Evolutionary conservation across 495 filamentous ascomycete species (phyloP).

Genomic region (Elasticomyces elasticus): DNA sequence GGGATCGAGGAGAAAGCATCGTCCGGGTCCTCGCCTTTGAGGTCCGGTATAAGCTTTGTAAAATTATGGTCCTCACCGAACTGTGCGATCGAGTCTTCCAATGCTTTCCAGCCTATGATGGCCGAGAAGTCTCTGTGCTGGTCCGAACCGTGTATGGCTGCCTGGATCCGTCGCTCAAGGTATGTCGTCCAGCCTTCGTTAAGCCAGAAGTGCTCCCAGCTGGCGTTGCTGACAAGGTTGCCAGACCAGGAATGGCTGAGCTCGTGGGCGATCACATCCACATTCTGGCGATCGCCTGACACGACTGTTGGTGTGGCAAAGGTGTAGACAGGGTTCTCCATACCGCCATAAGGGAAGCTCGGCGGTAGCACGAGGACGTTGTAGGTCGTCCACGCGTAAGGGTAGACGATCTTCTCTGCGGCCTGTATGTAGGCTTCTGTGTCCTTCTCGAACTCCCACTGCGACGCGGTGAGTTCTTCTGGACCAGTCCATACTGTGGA

Average conservation of each 20-base stretch:
- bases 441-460: conserved; percentile 82
- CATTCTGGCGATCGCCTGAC: conserved; percentile 81
- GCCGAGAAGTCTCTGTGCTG: conserved; percentile 82
- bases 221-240: conserved; percentile 80
- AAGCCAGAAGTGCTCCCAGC: conserved; percentile 97
- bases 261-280: conserved; percentile 96
- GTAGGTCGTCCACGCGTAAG: conserved; percentile 88
- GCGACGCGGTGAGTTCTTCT: conserved; percentile 69
- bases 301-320: conserved; percentile 91
- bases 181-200: conserved; percentile 97
- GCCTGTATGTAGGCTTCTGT: conserved; percentile 84
- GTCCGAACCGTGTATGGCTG: conserved; percentile 58
- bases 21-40: conserved; percentile 87
- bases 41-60: conserved; percentile 76
- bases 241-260: conserved; percentile 87
- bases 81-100: conserved; percentile 61
- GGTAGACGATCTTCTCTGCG: conserved; percentile 78
- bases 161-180: conserved; percentile 69
- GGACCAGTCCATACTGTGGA: conserved; percentile 78
- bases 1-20: conserved; percentile 87
- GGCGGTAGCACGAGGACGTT: conserved; percentile 86
- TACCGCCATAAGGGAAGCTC: conserved; percentile 80
- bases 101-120: conserved; percentile 68
- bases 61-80: conserved; percentile 80
- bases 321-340: conserved; percentile 91